Base-by-base conservation (phyloP, 495 filamentous ascomycete species). In the Evernia prunastri region DNA sequence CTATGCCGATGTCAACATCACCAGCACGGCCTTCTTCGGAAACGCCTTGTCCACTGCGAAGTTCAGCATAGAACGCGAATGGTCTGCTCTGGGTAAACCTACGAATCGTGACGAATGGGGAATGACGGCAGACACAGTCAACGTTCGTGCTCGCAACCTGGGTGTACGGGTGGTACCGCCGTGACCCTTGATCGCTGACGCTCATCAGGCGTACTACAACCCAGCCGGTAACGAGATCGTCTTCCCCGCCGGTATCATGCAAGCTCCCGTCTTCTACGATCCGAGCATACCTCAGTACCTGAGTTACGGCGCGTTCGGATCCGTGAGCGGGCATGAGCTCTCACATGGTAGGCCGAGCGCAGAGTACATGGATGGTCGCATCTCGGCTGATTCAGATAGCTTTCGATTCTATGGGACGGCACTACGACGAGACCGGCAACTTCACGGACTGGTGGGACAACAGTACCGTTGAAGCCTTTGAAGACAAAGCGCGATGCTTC, bases 231-330 rank as follows among this genome's bases (percentile, higher is more conserved):
- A 89, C 66, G 82, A 86, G 67, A 88, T 90, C 58, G 84, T 86
- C 23, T 89, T 91, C 75, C 85, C 84, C 13, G 87, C 87, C 1
- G 87, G 86, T 6, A 88, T 89, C 58, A 87, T 89, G 84, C 87
- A 89, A 68, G 80, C 84, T 7, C 87, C 87, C 13, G 75, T 84
- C 33, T 91, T 90, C 71, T 81, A 81, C 54, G 82, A 86, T 53
- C 73, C 80, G 0, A 75, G 79, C 37, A 77, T 88, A 3, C 88
- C 88, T 0, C 69, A 81, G 47, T 90, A 89, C 65, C 71, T 88
- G 29, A 80, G 81, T 37, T 91, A 90, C 68, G 88, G 87, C 39
- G 84, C 86, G 1, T 87, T 90, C 67, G 87, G 86, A 39, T 79
- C 86, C 5, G 84, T 90, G 40, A 84, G 83, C 56, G 87, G 87